These are phyloP conservation scores for Termitomyces sp. DNA, from an alignment of 768 basidiomycete species.

Conservation along the genomic window DNA sequence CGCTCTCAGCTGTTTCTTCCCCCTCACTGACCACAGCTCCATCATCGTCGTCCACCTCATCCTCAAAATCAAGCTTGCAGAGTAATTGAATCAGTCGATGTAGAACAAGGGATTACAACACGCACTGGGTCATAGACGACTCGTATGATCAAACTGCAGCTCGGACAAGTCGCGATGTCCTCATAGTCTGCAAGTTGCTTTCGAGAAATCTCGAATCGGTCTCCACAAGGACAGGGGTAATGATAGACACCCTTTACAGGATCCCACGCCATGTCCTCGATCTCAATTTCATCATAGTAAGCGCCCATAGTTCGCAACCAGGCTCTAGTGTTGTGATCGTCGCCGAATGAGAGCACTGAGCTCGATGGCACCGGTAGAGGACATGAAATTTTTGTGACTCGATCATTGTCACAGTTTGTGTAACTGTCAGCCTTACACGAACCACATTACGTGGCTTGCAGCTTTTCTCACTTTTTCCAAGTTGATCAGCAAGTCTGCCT, in stretches of 20 bases:
- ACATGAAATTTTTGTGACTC: constrained; percentile 18
- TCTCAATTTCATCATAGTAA: constrained; percentile 96
- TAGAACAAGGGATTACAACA: constrained; percentile 14
- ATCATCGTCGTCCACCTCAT: constrained; percentile 52
- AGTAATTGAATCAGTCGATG: constrained; percentile 6
- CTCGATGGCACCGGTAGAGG: background rate
- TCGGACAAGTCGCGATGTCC: constrained; percentile 94
- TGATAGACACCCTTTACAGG: constrained; percentile 77
- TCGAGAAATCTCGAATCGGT: constrained; percentile 93
- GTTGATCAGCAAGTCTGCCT: constrained; percentile 8
- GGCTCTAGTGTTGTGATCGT: constrained; percentile 2
- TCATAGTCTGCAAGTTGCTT: constrained; percentile 83
- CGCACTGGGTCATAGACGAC: constrained; percentile 93
- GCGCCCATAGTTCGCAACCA: constrained; percentile 52
- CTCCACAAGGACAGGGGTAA: constrained; percentile 97
- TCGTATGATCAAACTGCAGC: constrained; percentile 88
- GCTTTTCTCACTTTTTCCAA: background rate
- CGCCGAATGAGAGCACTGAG: background rate
- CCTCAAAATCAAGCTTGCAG: constrained; percentile 75
- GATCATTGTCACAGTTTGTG: background rate
- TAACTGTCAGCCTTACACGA: background rate
- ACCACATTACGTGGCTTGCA: background rate
- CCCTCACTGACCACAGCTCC: constrained; percentile 34
- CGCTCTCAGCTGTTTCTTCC: constrained; percentile 34
- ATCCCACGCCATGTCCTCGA: constrained; percentile 96